Conservation (phyloP, 192 early-diverging fungal species). For the Paraglomus occultum region DNA sequence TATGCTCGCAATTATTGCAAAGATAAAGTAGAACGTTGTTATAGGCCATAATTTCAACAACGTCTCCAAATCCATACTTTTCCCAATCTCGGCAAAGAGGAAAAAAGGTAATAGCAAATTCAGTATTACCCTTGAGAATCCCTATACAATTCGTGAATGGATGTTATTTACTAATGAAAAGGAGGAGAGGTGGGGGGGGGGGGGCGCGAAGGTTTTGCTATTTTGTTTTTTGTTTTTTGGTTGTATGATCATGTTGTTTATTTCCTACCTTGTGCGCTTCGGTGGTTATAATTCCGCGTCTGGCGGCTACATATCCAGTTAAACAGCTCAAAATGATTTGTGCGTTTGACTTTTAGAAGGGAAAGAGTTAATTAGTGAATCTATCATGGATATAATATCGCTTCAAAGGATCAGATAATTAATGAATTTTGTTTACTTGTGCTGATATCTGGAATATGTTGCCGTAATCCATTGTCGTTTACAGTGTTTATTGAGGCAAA, state of each 20-base stretch:
- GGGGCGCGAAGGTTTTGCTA: too few relatives aligned
- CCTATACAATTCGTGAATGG: constrained; percentile 1
- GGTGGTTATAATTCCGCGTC: constrained; percentile 4
- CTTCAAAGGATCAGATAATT: too few relatives aligned
- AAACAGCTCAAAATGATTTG: constrained; percentile 5
- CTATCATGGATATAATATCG: too few relatives aligned
- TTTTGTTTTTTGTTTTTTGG: too few relatives aligned
- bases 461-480: too few relatives aligned
- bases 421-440: too few relatives aligned
- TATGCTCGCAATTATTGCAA: neutral
- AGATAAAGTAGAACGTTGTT: constrained; percentile 10
- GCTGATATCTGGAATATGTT: too few relatives aligned
- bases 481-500: too few relatives aligned
- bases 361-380: too few relatives aligned
- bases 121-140: constrained; percentile 19
- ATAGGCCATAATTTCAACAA: constrained; percentile 29
- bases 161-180: too few relatives aligned
- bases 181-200: too few relatives aligned
- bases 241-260: too few relatives aligned
- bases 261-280: neutral
- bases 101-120: constrained; percentile 30
- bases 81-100: constrained; percentile 21
- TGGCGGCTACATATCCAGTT: constrained; percentile 16
- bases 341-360: neutral
- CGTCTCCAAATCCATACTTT: constrained; percentile 20